Percentiles rank a stretch among this genome's conserved stretches.
These are phyloP conservation scores for Fraxinus sp. DNA, from an alignment of 305 asterid species.

Conservation along the genomic window DNA sequence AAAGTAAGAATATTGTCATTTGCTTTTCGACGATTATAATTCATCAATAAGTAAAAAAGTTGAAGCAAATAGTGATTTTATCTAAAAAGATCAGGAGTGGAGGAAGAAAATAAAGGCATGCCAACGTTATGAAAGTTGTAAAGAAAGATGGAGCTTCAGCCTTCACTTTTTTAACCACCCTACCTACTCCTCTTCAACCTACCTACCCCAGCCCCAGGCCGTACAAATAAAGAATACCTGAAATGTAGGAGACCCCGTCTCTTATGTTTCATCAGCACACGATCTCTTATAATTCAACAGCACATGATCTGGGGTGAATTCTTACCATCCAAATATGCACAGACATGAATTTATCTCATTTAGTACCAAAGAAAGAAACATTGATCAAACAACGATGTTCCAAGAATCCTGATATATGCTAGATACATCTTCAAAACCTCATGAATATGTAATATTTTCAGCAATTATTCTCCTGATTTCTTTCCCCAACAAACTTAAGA, in stretches of 20 bases:
- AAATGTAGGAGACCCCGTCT: background rate
- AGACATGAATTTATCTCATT: background rate
- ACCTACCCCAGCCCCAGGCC: background rate
- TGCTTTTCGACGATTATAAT: background rate
- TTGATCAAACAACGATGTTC: background rate
- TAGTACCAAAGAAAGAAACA: background rate
- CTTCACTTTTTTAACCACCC: background rate
- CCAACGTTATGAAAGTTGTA: background rate
- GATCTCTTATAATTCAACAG: background rate
- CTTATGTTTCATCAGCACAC: background rate
- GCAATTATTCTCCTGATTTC: background rate
- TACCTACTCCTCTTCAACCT: background rate
- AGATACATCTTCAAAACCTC: background rate
- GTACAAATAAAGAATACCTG: background rate
- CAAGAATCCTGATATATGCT: background rate
- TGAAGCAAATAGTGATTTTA: background rate
- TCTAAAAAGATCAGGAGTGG: background rate
- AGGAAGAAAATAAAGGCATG: background rate
- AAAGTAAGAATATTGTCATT: conserved; percentile 20
- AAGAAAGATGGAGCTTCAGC: background rate
- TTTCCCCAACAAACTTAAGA: background rate
- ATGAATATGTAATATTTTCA: background rate
- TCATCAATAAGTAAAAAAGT: background rate
- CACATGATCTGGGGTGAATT: background rate
- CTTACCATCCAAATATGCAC: background rate